Evolutionary conservation across 2,329 filamentous ascomycete genomes (phyloP), one percentile per base, ranked within the genome.

Genomic region (Chaetomium sp.): DNA sequence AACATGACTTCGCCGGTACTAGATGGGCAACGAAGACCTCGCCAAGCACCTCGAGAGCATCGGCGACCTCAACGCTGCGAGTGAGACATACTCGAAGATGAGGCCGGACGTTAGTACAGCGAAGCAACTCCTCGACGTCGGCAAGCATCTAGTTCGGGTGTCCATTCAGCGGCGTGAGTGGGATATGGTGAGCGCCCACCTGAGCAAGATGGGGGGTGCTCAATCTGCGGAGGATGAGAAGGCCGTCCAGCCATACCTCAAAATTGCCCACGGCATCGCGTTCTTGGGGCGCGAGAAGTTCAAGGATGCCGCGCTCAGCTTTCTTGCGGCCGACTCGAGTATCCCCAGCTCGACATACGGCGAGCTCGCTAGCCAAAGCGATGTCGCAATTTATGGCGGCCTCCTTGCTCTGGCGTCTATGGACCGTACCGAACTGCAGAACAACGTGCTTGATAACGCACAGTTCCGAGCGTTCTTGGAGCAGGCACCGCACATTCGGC

Each of bases 1-100:
- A 38, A 68, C 58, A 21, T 1, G 42, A 10, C 7, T 21, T 5
- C 19, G 47, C 23, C 50, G 25, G 49, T 21, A 53, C 21, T 70
- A 96, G 91, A 97, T 98, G 88, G 94, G 92, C 53, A 91, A 97
- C 72, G 93, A 97, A 76, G 95, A 98, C 71, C 81, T 98, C 5
- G 95, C 92, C 50, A 87, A 87, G 67, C 93, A 97, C 77, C 89
- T 90, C 68, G 91, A 96, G 76, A 83, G 82, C 45, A 92, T 87
- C 19, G 94, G 95, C 62, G 89, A 93, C 63, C 84, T 94, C 9
- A 76, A 79, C 42, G 84, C 84, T 13, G 92, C 95, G 0, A 85
- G 86, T 56, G 93, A 96, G 69, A 86, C 91, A 1, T 98, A 91
- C 75, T 81, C 84, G 68, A 89, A 90, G 69, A 97, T 98, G 93